Evolutionary conservation across 768 basidiomycete species (phyloP), one percentile per base, ranked within the genome.

Genomic region (Holtermanniella nyarrowii): DNA sequence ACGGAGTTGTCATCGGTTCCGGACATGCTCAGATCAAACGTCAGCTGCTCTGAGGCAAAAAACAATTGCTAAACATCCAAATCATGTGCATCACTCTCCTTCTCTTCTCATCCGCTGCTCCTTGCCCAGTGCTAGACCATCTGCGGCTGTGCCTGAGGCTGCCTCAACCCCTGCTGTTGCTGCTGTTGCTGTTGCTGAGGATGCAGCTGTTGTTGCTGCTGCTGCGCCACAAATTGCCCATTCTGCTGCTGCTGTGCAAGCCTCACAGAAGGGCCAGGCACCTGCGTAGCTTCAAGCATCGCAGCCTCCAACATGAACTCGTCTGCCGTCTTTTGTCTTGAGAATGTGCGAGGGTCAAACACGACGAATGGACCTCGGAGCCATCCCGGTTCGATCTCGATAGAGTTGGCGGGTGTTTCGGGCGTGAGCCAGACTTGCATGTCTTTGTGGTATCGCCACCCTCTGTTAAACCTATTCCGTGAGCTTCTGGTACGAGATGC

Each of bases 361-460:
- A 82, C 85, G 45, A 88, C 86, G 75, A 91, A 93, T 48, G 82
- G 80, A 23, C 90, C 89, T 59, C 84, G 81, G 72, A 95, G 87
- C 62, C 85, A 73, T 60, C 65, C 62, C 24, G 43, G 51, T 40
- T 53, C 49, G 48, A 70, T 70, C 44, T 70, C 65, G 21, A 65
- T 66, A 25, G 68, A 65, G 48, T 70, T 65, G 49, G 84, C 83
- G 20, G 84, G 84, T 31, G 79, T 82, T 72, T 93, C 88, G 65
- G 91, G 91, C 43, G 88, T 91, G 72, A 95, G 73, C 83, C 83
- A 81, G 79, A 87, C 71, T 40, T 82, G 83, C 46, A 87, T 77
- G 61, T 89, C 87, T 71, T 90, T 95, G 80, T 95, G 90, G 73
- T 85, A 95, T 54, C 91, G 78, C 90, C 91, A 97, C 71, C 89